Base-by-base conservation (phyloP, 78 protist species). In the Thecamonas trahens region DNA sequence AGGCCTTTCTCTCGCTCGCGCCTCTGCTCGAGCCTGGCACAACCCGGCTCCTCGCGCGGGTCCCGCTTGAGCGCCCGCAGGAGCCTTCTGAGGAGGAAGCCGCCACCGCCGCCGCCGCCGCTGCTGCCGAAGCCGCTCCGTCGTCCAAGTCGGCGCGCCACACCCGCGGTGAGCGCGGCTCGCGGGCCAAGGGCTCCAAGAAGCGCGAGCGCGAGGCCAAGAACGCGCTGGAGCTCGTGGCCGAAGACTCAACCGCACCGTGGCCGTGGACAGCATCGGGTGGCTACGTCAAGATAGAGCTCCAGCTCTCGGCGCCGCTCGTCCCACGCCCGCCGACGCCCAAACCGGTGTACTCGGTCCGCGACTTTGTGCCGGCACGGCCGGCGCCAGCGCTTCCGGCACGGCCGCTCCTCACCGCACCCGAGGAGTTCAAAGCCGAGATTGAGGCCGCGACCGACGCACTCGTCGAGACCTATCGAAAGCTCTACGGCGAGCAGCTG, bases 311-410 rank as follows among this genome's bases (percentile, higher is more conserved):
- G 9, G 1, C 0, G 31, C 54, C 77, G 24, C 60, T 71, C 68
- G 6, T 26, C 31, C 77, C 68, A 8, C 57, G 44, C 26, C 77
- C 77, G 34, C 22, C 47, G 31, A 0, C 60, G 22, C n/a, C n/a
- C n/a, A n/a, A n/a, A n/a, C n/a, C n/a, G n/a, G n/a, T n/a, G n/a
- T n/a, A n/a, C n/a, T n/a, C n/a, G n/a, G n/a, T n/a, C n/a, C n/a
- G n/a, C n/a, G 68, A 71, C 20, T 15, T 71, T 6, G 32, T 71
- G 9, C 77, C 77, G 18, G 2, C 8, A 29, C 61, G 77, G 35
- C 37, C 39, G 35, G 44, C 20, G 29, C 65, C 67, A 14, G 11
- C 61, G 22, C n/a, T n/a, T n/a, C n/a, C n/a, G n/a, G 18, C 17
- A 24, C 26, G 2, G 31, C 61, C 60, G 0, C 5, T 28, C 35